Evolutionary conservation across 2,329 filamentous ascomycete genomes (phyloP), one percentile per base, ranked within the genome.

Genomic region (Xylaria sp.): DNA sequence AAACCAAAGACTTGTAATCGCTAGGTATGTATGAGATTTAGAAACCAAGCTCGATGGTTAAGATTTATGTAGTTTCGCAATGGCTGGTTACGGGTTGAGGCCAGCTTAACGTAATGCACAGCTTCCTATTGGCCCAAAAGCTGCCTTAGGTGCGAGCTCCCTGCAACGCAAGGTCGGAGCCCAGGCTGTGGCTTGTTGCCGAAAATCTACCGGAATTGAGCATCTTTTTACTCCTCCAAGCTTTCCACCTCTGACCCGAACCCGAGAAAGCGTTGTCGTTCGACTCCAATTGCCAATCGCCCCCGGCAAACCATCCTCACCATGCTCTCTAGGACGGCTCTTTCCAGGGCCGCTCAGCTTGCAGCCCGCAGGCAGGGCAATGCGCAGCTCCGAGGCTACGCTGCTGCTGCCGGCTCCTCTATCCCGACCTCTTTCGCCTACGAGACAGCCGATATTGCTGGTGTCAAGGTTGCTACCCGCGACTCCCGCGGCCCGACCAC

Each of bases 391-490:
- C 84, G 87, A 75, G 81, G 82, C 74, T 88, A 85, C 76, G 83
- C 83, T 69, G 86, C 68, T 23, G 61, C 92, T 76, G 83, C 92
- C 85, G 82, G 84, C 73, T 74, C 77, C 62, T 80, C 85, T 69
- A 81, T 82, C 69, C 78, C 81, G 67, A 89, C 89, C 72, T 90
- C 92, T 75, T 93, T 94, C 83, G 90, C 92, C 81, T 99, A 97
- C 85, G 91, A 97, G 84, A 89, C 92, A 71, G 88, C 92, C 79
- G 92, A 97, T 82, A 89, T 92, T 81, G 89, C 90, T 80, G 95
- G 95, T 78, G 86, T 98, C 83, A 97, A 97, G 87, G 88, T 97
- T 76, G 94, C 95, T 79, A 93, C 93, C 84, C 90, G 95, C 85
- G 94, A 98, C 82, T 87, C 93, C 78, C 88, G 92, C 72, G 93